Base-by-base conservation (phyloP, 805 yeast genomes). In the Yarrowia phangngaensis region DNA sequence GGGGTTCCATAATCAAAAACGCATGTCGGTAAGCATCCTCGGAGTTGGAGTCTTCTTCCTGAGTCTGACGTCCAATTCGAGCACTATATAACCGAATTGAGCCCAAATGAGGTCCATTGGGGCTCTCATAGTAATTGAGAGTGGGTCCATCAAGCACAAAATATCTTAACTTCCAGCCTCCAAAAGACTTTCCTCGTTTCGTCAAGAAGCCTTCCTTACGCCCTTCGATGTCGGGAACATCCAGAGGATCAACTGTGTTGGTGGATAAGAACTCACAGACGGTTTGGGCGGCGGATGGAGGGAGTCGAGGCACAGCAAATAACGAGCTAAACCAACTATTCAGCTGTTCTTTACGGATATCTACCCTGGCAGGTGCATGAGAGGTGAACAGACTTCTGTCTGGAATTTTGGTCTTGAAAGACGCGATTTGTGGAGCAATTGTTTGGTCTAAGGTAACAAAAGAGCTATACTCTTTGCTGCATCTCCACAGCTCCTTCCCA, bases 401-500 rank as follows among this genome's bases (percentile, higher is more conserved):
- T 0, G 94, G 94, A 15, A 85, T 61, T 6, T 71, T 66, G 0
- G 88, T 83, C 20, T 82, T 28, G n/a, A 24, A 58, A 33, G 62
- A 65, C 2, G 67, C 73, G 51, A 72, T 60, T 4, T 75, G 75
- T 4, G 52, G 51, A 54, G 87, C 70, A 8, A 86, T 67, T 29
- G 72, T 76, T 16, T 66, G 63, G 63, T 87, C 94, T 53, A 89
- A 70, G 8, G 72, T 69, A 5, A 69, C 54, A n/a, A 90, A 66
- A 56, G 80, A 82, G 1, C 75, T 66, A 52, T 79, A 74, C 2
- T 78, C 64, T 58, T 87, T 87, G 31, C 78, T 69, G 47, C 86
- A 78, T 56, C 79, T 72, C 82, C 95, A 89, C 70, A 84, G 74
- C 56, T 80, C 86, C 53, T 79, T 79, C 29, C 70, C 68, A 2